These are phyloP conservation scores for Microthlaspi erraticum DNA, from an alignment of 345 rosid genomes.

Conservation along the genomic window DNA sequence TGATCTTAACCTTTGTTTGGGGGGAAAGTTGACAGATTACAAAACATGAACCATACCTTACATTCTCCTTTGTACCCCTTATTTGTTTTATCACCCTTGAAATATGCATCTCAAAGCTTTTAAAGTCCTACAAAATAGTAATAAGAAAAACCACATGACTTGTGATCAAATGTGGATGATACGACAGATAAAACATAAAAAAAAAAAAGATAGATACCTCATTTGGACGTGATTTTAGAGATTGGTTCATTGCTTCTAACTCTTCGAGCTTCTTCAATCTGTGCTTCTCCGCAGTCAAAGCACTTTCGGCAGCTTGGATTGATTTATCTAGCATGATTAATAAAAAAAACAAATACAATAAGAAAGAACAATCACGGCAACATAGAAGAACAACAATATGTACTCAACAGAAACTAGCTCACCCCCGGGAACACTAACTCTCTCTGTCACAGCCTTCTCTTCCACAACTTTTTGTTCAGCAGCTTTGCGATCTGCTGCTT, in stretches of 20 bases:
- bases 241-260: conserved; percentile 55
- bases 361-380: conserved; percentile 25
- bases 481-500: conserved; percentile 51
- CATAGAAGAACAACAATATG: conserved; percentile 1
- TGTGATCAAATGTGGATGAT: conserved; percentile 27
- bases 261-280: conserved; percentile 71
- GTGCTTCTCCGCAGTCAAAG: conserved; percentile 64
- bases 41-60: conserved; percentile 57
- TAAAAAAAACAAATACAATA: conserved; percentile 14
- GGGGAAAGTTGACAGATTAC: conserved; percentile 22
- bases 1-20: conserved; percentile 18
- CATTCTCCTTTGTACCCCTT: conserved; percentile 67
- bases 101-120: conserved; percentile 63
- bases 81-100: conserved; percentile 70
- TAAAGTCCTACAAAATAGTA: conserved; percentile 58
- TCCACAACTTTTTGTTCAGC: conserved; percentile 41
- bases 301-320: conserved; percentile 72
- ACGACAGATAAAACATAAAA: neutral
- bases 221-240: conserved; percentile 52
- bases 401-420: conserved; percentile 13
- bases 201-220: conserved; percentile 49
- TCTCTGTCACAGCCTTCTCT: conserved; percentile 35
- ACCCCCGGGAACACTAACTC: conserved; percentile 50
- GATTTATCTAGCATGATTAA: conserved; percentile 49
- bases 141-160: conserved; percentile 10